phyloP scores from a whole-genome alignment of 164 flowering plant genomes.

The Tetrastigma voinierianum region DNA sequence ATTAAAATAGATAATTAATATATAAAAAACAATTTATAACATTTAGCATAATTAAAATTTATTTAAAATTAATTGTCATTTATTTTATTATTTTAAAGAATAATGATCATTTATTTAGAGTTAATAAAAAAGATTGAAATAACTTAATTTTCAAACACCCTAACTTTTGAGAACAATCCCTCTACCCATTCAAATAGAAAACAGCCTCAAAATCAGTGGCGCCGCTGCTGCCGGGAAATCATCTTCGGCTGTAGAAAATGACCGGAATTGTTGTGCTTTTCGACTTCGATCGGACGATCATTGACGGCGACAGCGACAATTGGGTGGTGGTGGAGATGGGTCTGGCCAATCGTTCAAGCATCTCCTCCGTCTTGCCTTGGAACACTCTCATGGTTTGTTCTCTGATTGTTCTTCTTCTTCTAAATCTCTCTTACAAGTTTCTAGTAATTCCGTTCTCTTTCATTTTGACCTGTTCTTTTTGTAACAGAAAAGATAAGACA shows the following conservation, averaged over 20 bases:
- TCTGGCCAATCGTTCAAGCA: slow-evolving; percentile 46
- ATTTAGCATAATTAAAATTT: too few relatives aligned
- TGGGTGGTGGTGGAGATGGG: slow-evolving; percentile 78
- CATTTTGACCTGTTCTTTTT: background rate
- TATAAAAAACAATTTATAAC: too few relatives aligned
- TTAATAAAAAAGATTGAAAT: too few relatives aligned
- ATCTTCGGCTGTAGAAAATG: slow-evolving; percentile 19
- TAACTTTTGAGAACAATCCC: too few relatives aligned
- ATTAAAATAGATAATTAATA: too few relatives aligned
- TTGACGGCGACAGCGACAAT: slow-evolving; percentile 76
- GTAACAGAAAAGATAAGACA: too few relatives aligned
- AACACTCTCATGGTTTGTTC: slow-evolving; percentile 69
- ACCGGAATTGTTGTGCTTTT: slow-evolving; percentile 55
- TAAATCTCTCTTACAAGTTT: background rate
- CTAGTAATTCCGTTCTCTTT: background rate
- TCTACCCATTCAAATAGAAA: too few relatives aligned
- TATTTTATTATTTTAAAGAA: too few relatives aligned
- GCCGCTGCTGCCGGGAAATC: background rate
- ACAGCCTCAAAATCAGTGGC: too few relatives aligned
- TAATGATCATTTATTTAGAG: too few relatives aligned
- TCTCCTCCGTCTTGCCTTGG: slow-evolving; percentile 76
- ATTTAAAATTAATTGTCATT: too few relatives aligned
- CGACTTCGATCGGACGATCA: slow-evolving; percentile 83
- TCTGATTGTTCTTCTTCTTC: background rate
- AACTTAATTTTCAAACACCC: too few relatives aligned